Conservation (phyloP, 176 grass and related monocot genomes). For the Juncus effusus region DNA sequence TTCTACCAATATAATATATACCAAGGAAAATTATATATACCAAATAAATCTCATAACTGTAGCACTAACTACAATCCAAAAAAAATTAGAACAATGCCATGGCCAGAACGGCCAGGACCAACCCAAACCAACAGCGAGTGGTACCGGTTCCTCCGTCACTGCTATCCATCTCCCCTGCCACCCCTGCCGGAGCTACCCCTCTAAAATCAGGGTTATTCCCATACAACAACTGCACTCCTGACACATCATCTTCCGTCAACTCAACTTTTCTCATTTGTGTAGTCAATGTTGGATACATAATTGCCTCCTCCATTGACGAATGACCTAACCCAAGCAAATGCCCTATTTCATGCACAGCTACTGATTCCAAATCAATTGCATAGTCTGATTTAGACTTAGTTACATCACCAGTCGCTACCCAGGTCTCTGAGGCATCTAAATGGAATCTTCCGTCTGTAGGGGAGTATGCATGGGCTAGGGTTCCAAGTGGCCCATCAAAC, state of each 20-base stretch:
- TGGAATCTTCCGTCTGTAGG: slow-evolving; percentile 78
- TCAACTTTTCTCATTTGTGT: slow-evolving; percentile 63
- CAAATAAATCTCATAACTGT: slow-evolving; percentile 10
- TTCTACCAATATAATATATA: too few species aligned
- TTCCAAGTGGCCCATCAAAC: slow-evolving; percentile 82
- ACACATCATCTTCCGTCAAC: slow-evolving; percentile 56
- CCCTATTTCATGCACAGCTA: slow-evolving; percentile 95
- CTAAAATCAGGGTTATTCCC: slow-evolving; percentile 68
- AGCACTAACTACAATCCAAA: neutral
- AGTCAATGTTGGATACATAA: slow-evolving; percentile 80
- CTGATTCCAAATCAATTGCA: slow-evolving; percentile 85
- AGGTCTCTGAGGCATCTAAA: slow-evolving; percentile 76
- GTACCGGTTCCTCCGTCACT: neutral
- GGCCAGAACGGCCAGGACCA: slow-evolving; percentile 15
- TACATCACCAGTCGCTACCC: slow-evolving; percentile 60
- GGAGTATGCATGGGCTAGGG: slow-evolving; percentile 93
- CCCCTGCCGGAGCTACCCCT: slow-evolving; percentile 39
- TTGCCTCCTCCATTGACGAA: slow-evolving; percentile 40
- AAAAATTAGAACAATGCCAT: slow-evolving; percentile 20
- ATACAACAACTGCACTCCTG: slow-evolving; percentile 65
- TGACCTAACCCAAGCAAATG: slow-evolving; percentile 85
- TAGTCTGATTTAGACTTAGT: slow-evolving; percentile 13
- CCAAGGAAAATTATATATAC: too few species aligned
- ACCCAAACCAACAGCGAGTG: neutral
- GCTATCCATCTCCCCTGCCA: slow-evolving; percentile 54